phyloP scores from a whole-genome alignment of 139 green algal species.

The Micractinium sp. region DNA sequence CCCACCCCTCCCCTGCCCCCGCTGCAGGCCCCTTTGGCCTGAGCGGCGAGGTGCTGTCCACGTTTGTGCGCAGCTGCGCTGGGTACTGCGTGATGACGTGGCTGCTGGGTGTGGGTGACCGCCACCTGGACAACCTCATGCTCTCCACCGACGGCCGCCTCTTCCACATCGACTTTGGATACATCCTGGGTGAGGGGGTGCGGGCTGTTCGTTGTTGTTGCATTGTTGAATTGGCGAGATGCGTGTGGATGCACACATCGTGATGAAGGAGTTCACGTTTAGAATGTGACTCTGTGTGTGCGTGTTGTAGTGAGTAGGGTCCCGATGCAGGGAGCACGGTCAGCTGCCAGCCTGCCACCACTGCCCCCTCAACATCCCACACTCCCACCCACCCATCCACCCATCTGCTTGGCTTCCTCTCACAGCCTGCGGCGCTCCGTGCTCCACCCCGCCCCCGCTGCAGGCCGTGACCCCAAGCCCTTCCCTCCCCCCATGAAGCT shows the following conservation, averaged over 20 bases:
- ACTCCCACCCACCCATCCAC: background rate
- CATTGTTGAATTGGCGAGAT: no score
- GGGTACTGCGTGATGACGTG: constrained; percentile 98
- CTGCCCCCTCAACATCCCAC: background rate
- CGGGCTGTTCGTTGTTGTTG: background rate
- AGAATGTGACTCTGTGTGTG: no score
- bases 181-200: constrained; percentile 81
- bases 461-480: constrained; percentile 90
- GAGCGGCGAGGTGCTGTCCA: constrained; percentile 72
- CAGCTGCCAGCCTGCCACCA: no score
- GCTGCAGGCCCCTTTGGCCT: constrained; percentile 77
- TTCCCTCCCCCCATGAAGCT: constrained; percentile 97
- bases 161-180: constrained; percentile 99
- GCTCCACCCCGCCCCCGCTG: background rate
- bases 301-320: no score
- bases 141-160: constrained; percentile 84
- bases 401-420: background rate
- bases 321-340: no score
- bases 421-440: background rate
- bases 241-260: no score
- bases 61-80: constrained; percentile 93
- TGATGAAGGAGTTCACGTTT: no score
- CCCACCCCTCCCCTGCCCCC: background rate
- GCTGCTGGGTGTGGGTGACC: constrained; percentile 95
- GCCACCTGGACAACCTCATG: constrained; percentile 98